These are phyloP conservation scores for Lasiodiplodia citricola DNA, from an alignment of 2,329 filamentous ascomycete species.

Conservation along the genomic window DNA sequence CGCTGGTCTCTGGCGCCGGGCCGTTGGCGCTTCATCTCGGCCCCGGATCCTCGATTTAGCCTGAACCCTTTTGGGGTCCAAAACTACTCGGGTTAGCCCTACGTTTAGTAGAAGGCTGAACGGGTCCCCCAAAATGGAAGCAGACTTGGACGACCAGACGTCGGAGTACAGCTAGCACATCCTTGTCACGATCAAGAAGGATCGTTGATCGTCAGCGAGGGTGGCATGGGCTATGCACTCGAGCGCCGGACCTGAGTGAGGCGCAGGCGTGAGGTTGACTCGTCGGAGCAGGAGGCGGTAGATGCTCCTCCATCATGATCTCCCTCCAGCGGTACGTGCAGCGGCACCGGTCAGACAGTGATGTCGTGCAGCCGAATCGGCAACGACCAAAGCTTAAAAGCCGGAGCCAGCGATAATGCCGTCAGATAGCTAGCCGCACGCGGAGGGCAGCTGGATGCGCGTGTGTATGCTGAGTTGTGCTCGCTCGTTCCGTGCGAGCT, in stretches of 20 bases:
- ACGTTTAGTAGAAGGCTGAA: not conserved
- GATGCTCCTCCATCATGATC: not conserved
- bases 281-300: constrained; percentile 6
- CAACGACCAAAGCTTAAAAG: not conserved
- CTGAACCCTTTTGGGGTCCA: not conserved
- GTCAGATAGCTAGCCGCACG: not conserved
- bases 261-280: not conserved
- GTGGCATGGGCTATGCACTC: not conserved
- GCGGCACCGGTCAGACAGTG: not conserved
- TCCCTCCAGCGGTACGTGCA: not conserved
- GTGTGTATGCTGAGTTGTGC: not conserved
- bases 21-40: not conserved
- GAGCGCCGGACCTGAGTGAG: not conserved
- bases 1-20: not conserved
- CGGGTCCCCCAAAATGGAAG: not conserved
- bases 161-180: not conserved
- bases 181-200: not conserved
- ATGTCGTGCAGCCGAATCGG: not conserved
- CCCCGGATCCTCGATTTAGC: not conserved
- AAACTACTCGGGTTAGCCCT: not conserved
- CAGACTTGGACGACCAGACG: not conserved
- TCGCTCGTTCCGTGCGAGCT: not conserved
- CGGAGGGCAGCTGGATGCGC: not conserved
- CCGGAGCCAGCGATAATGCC: not conserved
- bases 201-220: not conserved